Evolutionary conservation across 495 filamentous ascomycete genomes (phyloP), one percentile per base, ranked within the genome.

Genomic region (Aspergillus biplanus): DNA sequence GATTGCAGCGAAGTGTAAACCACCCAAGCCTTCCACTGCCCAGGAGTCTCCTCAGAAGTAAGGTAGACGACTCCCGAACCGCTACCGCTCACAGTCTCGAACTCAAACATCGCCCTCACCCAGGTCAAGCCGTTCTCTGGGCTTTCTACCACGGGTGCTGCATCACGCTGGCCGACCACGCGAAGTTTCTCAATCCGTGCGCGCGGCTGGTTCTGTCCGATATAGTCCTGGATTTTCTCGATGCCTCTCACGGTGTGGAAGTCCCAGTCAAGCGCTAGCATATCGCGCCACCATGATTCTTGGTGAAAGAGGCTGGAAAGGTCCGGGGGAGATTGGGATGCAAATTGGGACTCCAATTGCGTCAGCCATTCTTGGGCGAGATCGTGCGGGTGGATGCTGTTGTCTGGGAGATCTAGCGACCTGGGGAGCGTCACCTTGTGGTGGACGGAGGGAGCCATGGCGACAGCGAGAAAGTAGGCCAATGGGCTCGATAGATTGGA

Each of bases 1-100:
- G 77, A 79, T 32, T 85, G 77, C 52, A 91, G 69, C 1, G 78
- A 74, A 0, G 88, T 89, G 67, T 85, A 90, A 13, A 90, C 66
- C 0, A 82, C 82, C 75, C 86, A 92, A 9, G 88, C 84, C 75
- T 86, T 90, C 87, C 86, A 90, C 0, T 72, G 80, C 50, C 77
- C 75, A 1, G 53, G 64, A 27, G 1, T 27, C 7, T 68, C 61
- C 49, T 83, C 78, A 62, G 83, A 77, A 1, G 85, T 79, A 37
- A 90, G 71, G 42, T 83, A 78, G 2, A 85, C 75, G 11, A 89
- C 67, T 1, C 89, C 89, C 0, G 78, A 72, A 4, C 89, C 89
- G 15, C 69, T 65, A 9, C 89, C 87, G 7, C 81, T 67, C 7
- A 80, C 71, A 0, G 85, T 86, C 33, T 79, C 77, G 27, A 87